Percentiles rank a stretch among this genome's conserved stretches.
Conservation (phyloP, 2,329 filamentous ascomycete genomes). For the Sphaerulina musiva region DNA sequence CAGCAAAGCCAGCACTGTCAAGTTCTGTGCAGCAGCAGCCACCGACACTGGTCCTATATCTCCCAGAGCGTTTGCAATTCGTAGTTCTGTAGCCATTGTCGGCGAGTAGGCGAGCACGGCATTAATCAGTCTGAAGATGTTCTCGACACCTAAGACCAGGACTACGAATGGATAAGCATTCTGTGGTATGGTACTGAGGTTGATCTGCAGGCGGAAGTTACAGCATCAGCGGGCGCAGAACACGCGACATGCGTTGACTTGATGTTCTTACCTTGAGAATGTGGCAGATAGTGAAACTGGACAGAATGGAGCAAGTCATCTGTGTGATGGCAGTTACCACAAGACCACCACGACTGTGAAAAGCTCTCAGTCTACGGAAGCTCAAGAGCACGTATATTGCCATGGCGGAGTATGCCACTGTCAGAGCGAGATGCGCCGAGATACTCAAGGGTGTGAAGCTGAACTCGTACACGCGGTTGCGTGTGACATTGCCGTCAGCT, state of each 20-base stretch:
- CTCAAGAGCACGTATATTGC: conserved; percentile 60
- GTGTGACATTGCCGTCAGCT: conserved; percentile 47
- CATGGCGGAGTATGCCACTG: conserved; percentile 58
- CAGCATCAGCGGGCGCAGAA: neutral
- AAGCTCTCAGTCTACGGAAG: conserved; percentile 62
- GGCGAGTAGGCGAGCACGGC: conserved; percentile 66
- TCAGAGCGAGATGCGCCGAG: conserved; percentile 58
- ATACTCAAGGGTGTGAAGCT: conserved; percentile 67
- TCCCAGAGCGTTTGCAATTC: conserved; percentile 68
- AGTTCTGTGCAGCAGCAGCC: conserved; percentile 61
- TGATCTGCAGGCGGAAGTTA: conserved; percentile 38
- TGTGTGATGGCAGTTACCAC: conserved; percentile 65
- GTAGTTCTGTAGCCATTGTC: conserved; percentile 59
- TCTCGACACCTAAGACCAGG: conserved; percentile 68
- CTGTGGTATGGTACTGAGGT: conserved; percentile 66
- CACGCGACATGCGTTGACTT: neutral
- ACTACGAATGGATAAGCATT: conserved; percentile 72
- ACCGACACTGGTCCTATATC: conserved; percentile 65
- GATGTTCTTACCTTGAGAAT: conserved; percentile 51
- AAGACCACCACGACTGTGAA: conserved; percentile 69
- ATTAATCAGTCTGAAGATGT: conserved; percentile 68
- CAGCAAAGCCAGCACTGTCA: conserved; percentile 59
- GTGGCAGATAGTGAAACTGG: conserved; percentile 73
- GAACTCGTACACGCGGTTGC: conserved; percentile 67
- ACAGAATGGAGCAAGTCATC: conserved; percentile 61